These are phyloP conservation scores for Arabidopsis lyrata DNA, from an alignment of 441 rosid genomes.

Conservation along the genomic window DNA sequence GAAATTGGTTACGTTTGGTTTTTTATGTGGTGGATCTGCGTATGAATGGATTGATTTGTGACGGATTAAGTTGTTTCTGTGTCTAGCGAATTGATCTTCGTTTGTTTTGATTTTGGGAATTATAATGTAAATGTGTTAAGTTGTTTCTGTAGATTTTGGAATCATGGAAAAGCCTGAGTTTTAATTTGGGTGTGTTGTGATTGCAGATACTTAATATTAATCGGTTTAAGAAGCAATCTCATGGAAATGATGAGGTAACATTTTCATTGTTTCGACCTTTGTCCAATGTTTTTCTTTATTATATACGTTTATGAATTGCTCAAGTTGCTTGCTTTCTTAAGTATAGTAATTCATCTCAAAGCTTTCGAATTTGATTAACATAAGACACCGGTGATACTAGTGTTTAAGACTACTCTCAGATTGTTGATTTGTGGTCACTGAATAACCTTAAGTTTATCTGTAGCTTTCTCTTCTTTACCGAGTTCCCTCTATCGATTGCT, in stretches of 20 bases:
- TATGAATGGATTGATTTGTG: constrained; percentile 12
- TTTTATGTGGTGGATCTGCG: constrained; percentile 17
- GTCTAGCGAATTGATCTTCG: neutral
- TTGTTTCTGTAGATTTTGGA: constrained; percentile 3
- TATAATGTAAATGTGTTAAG: neutral
- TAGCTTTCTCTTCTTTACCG: neutral
- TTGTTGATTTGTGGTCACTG: neutral
- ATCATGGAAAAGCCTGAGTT: neutral
- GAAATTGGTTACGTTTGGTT: neutral
- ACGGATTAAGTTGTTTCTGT: neutral
- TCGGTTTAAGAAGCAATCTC: constrained; percentile 85
- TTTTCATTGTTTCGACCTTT: neutral
- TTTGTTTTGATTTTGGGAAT: neutral
- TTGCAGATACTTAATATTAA: constrained; percentile 79
- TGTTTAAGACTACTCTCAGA: constrained; percentile 8
- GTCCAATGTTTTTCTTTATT: neutral
- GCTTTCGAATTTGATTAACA: neutral
- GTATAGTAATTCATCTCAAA: constrained; percentile 4
- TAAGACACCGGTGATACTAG: neutral
- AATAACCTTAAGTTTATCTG: constrained; percentile 3
- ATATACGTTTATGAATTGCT: constrained; percentile 2
- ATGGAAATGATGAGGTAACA: constrained; percentile 87
- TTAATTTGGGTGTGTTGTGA: constrained; percentile 19
- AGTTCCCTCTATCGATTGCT: constrained; percentile 1
- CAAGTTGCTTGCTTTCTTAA: neutral